Evolutionary conservation across 768 basidiomycete species (phyloP).

Genomic region (Trametes gibbosa): DNA sequence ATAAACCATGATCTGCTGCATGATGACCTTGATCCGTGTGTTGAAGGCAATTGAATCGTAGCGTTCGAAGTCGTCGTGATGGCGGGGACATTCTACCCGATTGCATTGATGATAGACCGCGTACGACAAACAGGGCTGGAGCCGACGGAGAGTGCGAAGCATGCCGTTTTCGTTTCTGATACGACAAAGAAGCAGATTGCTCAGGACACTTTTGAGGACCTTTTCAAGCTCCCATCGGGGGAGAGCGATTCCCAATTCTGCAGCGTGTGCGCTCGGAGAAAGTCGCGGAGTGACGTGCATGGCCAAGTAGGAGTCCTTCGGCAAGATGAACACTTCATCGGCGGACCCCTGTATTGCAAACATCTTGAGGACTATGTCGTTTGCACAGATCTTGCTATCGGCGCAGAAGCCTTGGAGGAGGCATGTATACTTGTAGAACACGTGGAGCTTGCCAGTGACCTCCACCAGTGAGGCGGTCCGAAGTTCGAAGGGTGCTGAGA

Average conservation of each 20-base stretch:
- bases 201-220: constrained; percentile 27
- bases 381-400: not conserved
- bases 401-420: not conserved
- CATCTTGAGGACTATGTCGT: constrained; percentile 28
- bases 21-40: constrained; percentile 39
- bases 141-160: constrained; percentile 31
- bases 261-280: not conserved
- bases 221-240: constrained; percentile 22
- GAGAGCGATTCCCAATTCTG: constrained; percentile 3
- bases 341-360: constrained; percentile 34
- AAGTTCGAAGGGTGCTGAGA: constrained; percentile 29
- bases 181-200: constrained; percentile 25
- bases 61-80: constrained; percentile 33
- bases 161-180: constrained; percentile 34
- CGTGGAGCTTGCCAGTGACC: constrained; percentile 19
- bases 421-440: not conserved
- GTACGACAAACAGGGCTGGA: constrained; percentile 39
- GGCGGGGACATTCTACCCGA: constrained; percentile 34
- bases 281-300: not conserved
- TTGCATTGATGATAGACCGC: constrained; percentile 13
- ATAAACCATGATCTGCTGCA: constrained; percentile 50
- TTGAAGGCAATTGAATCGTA: constrained; percentile 38
- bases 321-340: constrained; percentile 32
- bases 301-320: constrained; percentile 28
- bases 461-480: constrained; percentile 24